Evolutionary conservation across 2,329 filamentous ascomycete species (phyloP).

Genomic region (Scytalidium lignicola): DNA sequence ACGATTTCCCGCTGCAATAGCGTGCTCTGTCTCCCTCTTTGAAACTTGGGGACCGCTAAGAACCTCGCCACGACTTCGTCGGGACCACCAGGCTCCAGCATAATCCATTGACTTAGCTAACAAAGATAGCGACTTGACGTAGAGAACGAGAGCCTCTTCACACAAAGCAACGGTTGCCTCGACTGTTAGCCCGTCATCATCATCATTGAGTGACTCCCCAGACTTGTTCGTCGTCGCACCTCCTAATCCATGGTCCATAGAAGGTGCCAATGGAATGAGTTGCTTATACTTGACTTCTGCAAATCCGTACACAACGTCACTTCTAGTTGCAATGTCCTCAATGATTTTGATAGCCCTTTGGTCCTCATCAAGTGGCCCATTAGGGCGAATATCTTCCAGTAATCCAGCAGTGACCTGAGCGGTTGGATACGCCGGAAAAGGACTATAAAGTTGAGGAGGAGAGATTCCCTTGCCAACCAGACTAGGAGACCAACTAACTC

Average conservation of each 20-base stretch:
- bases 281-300: slow-evolving; percentile 99
- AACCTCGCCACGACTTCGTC: slow-evolving; percentile 64
- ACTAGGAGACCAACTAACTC: slow-evolving; percentile 63
- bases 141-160: slow-evolving; percentile 91
- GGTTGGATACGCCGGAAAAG: slow-evolving; percentile 80
- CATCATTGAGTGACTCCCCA: slow-evolving; percentile 53
- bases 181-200: slow-evolving; percentile 67
- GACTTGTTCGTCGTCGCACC: slow-evolving; percentile 52
- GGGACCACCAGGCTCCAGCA: slow-evolving; percentile 85
- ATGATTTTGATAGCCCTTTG: slow-evolving; percentile 71
- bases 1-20: slow-evolving; percentile 44
- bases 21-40: slow-evolving; percentile 35
- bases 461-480: slow-evolving; percentile 59
- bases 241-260: slow-evolving; percentile 65
- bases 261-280: slow-evolving; percentile 82
- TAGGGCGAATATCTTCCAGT: slow-evolving; percentile 60
- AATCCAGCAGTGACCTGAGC: slow-evolving; percentile 56
- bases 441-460: slow-evolving; percentile 69
- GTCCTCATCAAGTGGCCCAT: slow-evolving; percentile 69
- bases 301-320: slow-evolving; percentile 95
- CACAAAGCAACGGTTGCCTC: slow-evolving; percentile 84
- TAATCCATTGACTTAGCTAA: slow-evolving; percentile 95
- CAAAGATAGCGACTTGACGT: slow-evolving; percentile 88
- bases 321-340: slow-evolving; percentile 87
- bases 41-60: slow-evolving; percentile 36